Conservation (phyloP, 345 rosid species). For the Pistacia atlantica region DNA sequence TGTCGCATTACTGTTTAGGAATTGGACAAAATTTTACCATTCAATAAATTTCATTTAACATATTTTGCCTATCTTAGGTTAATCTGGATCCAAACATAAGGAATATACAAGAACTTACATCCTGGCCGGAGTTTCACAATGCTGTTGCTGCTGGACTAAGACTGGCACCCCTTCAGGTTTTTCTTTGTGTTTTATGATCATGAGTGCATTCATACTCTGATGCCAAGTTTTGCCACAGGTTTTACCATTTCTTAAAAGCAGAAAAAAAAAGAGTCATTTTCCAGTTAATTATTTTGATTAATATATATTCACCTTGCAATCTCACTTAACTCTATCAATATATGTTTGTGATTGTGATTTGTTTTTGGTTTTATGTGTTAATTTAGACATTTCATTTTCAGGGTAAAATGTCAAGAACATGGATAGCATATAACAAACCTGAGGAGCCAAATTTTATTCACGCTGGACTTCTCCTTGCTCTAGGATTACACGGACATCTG, state of each 20-base stretch:
- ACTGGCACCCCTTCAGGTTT: constrained; percentile 93
- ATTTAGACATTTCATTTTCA: constrained; percentile 36
- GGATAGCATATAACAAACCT: constrained; percentile 93
- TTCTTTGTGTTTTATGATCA: constrained; percentile 24
- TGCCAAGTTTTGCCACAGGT: background rate
- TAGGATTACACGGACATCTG: constrained; percentile 93
- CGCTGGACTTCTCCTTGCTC: constrained; percentile 93
- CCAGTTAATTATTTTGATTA: background rate
- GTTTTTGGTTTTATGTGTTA: constrained; percentile 12
- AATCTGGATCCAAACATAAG: constrained; percentile 88
- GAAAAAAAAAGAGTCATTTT: background rate
- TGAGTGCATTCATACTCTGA: background rate
- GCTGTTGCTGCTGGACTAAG: constrained; percentile 97
- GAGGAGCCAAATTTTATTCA: constrained; percentile 82
- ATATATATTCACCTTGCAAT: background rate
- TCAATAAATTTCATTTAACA: constrained; percentile 24
- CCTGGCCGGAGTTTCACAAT: constrained; percentile 99
- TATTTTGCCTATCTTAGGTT: constrained; percentile 51
- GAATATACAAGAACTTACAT: constrained; percentile 88
- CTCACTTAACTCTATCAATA: background rate
- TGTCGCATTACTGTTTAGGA: background rate
- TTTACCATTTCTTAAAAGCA: background rate
- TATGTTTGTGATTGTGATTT: background rate
- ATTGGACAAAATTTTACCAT: constrained; percentile 9
- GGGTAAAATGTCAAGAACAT: constrained; percentile 97